Percentiles rank a stretch among this genome's conserved stretches.
These are phyloP conservation scores for Aspergillus heteromorphus DNA, from an alignment of 495 filamentous ascomycete genomes.

Conservation along the genomic window DNA sequence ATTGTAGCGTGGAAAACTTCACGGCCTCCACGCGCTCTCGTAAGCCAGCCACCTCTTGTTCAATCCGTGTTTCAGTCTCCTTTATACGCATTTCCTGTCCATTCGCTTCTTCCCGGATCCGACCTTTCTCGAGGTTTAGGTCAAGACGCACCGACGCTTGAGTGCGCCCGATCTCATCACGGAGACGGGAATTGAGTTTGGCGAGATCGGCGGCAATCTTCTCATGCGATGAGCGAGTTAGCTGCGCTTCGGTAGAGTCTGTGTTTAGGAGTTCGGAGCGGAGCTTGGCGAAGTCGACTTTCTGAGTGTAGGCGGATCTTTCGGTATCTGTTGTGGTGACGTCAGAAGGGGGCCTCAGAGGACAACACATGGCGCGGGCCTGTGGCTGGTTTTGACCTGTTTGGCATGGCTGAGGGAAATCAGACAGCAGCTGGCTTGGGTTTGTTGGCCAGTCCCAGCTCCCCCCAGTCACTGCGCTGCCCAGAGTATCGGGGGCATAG, in stretches of 20 bases:
- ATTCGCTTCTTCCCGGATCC: conserved; percentile 94
- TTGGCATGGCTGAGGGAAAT: no score
- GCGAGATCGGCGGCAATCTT: conserved; percentile 89
- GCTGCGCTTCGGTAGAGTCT: conserved; percentile 82
- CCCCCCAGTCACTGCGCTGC: no score
- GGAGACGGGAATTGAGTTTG: conserved; percentile 78
- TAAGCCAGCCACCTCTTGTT: conserved; percentile 91
- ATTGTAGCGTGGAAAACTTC: conserved; percentile 96
- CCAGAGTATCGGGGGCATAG: no score
- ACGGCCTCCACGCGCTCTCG: conserved; percentile 91
- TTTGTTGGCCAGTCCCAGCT: no score
- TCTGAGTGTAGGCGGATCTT: conserved; percentile 87
- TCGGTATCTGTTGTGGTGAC: conserved; percentile 40
- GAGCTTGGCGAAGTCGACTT: conserved; percentile 98
- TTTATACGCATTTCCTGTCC: conserved; percentile 97
- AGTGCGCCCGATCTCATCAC: conserved; percentile 91
- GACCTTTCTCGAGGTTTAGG: conserved; percentile 92
- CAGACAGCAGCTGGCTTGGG: no score
- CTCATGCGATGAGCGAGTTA: conserved; percentile 87
- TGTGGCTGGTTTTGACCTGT: no score
- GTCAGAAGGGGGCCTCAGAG: no score
- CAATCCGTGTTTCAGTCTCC: conserved; percentile 97
- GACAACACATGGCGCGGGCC: no score
- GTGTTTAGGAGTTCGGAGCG: conserved; percentile 87
- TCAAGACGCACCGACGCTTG: conserved; percentile 89